Conservation (phyloP, 345 rosid species). For the Turritis glabra region DNA sequence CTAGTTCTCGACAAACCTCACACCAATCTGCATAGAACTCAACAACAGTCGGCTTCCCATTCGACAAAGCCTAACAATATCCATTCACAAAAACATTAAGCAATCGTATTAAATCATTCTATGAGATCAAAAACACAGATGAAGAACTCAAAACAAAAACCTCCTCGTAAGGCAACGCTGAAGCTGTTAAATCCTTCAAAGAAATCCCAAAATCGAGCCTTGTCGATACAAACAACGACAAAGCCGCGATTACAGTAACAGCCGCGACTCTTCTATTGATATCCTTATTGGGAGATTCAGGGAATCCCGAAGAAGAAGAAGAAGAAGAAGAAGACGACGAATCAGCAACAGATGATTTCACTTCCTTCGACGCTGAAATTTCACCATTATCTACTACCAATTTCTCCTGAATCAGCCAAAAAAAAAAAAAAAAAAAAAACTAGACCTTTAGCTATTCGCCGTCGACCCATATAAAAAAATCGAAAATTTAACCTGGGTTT, state of each 20-base stretch:
- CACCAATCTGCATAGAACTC: slow-evolving; percentile 99
- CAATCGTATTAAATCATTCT: background rate
- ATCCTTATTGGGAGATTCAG: slow-evolving; percentile 64
- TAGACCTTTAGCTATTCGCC: background rate
- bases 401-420: slow-evolving; percentile 56
- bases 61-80: slow-evolving; percentile 65
- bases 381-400: slow-evolving; percentile 31
- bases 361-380: slow-evolving; percentile 1
- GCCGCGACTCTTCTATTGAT: slow-evolving; percentile 58
- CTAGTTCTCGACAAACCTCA: slow-evolving; percentile 91
- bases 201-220: slow-evolving; percentile 82
- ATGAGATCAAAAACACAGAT: background rate
- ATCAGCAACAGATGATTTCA: slow-evolving; percentile 16
- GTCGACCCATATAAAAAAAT: background rate
- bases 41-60: slow-evolving; percentile 94
- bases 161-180: slow-evolving; percentile 76
- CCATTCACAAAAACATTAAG: background rate
- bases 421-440: slow-evolving; percentile 10
- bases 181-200: slow-evolving; percentile 68
- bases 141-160: slow-evolving; percentile 33
- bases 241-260: slow-evolving; percentile 53
- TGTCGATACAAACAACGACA: slow-evolving; percentile 58
- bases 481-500: slow-evolving; percentile 25
- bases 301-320: slow-evolving; percentile 43
- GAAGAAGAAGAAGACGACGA: slow-evolving; percentile 3